Conservation (phyloP, 2,329 filamentous ascomycete genomes). For the Colletotrichum agaves region DNA sequence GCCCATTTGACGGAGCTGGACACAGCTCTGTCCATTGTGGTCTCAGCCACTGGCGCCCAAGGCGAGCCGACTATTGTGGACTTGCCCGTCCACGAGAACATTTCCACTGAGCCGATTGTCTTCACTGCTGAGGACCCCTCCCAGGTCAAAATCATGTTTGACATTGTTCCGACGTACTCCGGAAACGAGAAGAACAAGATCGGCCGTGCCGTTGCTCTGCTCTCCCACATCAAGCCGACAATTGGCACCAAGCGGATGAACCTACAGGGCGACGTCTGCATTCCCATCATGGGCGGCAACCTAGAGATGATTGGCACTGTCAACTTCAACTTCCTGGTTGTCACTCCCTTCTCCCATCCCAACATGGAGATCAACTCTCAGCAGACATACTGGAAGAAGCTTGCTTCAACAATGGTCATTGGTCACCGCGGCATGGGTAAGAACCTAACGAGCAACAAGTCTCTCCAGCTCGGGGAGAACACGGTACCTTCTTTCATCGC, state of each 20-base stretch:
- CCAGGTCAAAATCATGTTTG: constrained; percentile 91
- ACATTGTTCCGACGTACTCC: constrained; percentile 95
- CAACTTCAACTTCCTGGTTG: constrained; percentile 96
- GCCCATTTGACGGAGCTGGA: constrained; percentile 95
- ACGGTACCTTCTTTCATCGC: constrained; percentile 96
- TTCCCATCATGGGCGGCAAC: constrained; percentile 87
- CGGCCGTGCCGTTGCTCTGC: constrained; percentile 86
- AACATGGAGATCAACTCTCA: constrained; percentile 92
- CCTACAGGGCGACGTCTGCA: constrained; percentile 89
- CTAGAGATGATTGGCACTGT: constrained; percentile 93
- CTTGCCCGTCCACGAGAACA: constrained; percentile 91
- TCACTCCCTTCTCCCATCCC: constrained; percentile 93
- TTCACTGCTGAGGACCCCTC: constrained; percentile 83
- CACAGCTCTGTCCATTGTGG: constrained; percentile 89
- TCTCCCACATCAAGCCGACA: constrained; percentile 85
- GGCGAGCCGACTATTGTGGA: constrained; percentile 93
- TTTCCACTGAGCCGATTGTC: constrained; percentile 91
- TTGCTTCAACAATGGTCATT: constrained; percentile 86
- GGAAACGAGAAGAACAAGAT: constrained; percentile 90
- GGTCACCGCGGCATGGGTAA: constrained; percentile 85
- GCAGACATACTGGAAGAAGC: constrained; percentile 96
- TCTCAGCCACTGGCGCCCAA: constrained; percentile 84
- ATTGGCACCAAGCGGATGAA: constrained; percentile 90
- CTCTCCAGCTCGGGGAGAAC: constrained; percentile 94
- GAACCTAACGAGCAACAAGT: constrained; percentile 84